Evolutionary conservation across 192 early-diverging fungal species (phyloP).

Genomic region (Linnemannia exigua): DNA sequence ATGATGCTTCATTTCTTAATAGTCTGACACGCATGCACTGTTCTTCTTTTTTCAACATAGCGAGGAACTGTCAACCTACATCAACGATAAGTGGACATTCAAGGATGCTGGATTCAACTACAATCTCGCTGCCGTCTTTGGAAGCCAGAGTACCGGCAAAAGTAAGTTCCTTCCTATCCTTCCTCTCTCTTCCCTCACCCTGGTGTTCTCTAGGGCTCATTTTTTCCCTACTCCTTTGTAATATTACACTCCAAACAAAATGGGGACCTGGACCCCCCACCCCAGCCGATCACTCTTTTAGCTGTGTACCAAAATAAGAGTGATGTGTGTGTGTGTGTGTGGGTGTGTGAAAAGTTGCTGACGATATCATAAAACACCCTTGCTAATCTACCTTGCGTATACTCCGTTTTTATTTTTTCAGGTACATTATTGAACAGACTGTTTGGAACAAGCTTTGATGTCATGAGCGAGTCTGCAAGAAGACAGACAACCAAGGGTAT

Average conservation of each 20-base stretch:
- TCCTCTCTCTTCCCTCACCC: background rate
- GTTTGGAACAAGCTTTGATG: slow-evolving; percentile 96
- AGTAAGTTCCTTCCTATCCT: slow-evolving; percentile 64
- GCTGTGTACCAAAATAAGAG: background rate
- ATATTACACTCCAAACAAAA: slow-evolving; percentile 6
- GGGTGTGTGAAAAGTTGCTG: background rate
- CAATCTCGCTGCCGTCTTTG: slow-evolving; percentile 97
- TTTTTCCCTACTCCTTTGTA: slow-evolving; percentile 12
- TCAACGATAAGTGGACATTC: slow-evolving; percentile 87
- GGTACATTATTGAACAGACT: slow-evolving; percentile 95
- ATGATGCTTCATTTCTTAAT: background rate
- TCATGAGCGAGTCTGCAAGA: slow-evolving; percentile 90
- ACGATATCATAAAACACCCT: background rate
- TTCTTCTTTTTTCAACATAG: slow-evolving; percentile 57
- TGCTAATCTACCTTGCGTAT: background rate
- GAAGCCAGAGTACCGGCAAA: slow-evolving; percentile 99
- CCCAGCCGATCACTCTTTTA: background rate
- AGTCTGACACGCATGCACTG: background rate
- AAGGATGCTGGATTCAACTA: slow-evolving; percentile 93
- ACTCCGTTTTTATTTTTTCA: slow-evolving; percentile 31
- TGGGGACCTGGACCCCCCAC: background rate
- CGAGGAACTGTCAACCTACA: slow-evolving; percentile 77
- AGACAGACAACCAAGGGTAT: slow-evolving; percentile 99
- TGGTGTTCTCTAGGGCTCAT: background rate
- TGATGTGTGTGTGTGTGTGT: background rate